Evolutionary conservation across 2,329 filamentous ascomycete species (phyloP).

Genomic region (Hypoxylon sp.): DNA sequence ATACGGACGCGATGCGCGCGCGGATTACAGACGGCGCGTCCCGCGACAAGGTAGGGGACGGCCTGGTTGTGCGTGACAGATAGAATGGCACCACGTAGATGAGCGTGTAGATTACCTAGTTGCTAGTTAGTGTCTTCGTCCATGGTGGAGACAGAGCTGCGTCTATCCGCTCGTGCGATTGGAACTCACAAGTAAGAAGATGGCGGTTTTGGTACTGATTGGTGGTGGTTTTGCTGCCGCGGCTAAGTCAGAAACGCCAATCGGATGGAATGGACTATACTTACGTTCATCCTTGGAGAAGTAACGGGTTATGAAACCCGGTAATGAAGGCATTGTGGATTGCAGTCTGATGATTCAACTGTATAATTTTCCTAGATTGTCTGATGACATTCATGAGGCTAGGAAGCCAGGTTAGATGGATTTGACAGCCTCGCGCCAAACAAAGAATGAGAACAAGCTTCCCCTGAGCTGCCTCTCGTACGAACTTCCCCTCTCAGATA

Average conservation of each 20-base stretch:
- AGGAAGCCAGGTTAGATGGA: slow-evolving; percentile 18
- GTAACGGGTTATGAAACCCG: slow-evolving; percentile 50
- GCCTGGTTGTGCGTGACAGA: slow-evolving; percentile 82
- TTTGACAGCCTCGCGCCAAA: slow-evolving; percentile 18
- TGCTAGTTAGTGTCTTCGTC: slow-evolving; percentile 57
- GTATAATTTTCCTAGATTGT: slow-evolving; percentile 14
- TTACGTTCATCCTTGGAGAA: slow-evolving; percentile 52
- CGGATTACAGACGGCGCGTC: slow-evolving; percentile 93
- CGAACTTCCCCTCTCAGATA: slow-evolving; percentile 17
- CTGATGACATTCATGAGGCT: slow-evolving; percentile 24
- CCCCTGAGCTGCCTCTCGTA: slow-evolving; percentile 2
- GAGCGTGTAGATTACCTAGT: slow-evolving; percentile 82
- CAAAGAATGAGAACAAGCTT: slow-evolving; percentile 14
- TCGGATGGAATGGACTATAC: slow-evolving; percentile 32
- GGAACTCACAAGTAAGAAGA: slow-evolving; percentile 56
- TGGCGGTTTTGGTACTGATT: slow-evolving; percentile 58
- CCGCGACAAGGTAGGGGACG: slow-evolving; percentile 82
- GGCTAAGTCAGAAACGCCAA: slow-evolving; percentile 45
- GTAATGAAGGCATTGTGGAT: slow-evolving; percentile 52
- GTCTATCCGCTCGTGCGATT: slow-evolving; percentile 33
- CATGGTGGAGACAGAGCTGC: slow-evolving; percentile 24
- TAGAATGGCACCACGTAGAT: slow-evolving; percentile 95
- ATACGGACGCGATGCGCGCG: slow-evolving; percentile 85
- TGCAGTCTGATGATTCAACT: neutral
- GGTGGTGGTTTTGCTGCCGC: slow-evolving; percentile 57